Conservation (phyloP, 2,329 filamentous ascomycete genomes). For the Dothistroma pini region DNA sequence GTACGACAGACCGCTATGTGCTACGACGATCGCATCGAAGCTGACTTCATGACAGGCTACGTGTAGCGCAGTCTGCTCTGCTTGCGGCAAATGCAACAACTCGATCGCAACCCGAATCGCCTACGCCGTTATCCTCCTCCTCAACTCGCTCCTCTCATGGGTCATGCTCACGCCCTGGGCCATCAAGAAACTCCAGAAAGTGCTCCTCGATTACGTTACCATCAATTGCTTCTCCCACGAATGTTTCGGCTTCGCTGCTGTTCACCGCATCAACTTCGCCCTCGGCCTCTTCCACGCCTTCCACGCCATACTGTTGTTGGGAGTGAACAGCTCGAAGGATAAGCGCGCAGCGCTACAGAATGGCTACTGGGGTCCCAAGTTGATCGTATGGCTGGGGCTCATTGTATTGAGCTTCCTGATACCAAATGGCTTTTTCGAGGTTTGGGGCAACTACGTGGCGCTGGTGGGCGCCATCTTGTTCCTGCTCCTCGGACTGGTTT, state of each 20-base stretch:
- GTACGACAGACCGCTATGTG: constrained; percentile 35
- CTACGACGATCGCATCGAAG: background rate
- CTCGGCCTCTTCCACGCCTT: constrained; percentile 91
- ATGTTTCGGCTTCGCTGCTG: constrained; percentile 93
- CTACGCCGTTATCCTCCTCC: constrained; percentile 74
- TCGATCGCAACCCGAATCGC: constrained; percentile 96
- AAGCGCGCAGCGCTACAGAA: constrained; percentile 87
- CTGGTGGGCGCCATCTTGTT: constrained; percentile 88
- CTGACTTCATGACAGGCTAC: constrained; percentile 50
- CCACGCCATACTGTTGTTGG: constrained; percentile 77
- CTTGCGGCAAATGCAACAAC: constrained; percentile 95
- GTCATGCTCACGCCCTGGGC: constrained; percentile 99
- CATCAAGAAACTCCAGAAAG: constrained; percentile 86
- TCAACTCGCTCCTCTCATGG: constrained; percentile 98
- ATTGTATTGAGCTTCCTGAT: constrained; percentile 94
- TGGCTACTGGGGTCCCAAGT: constrained; percentile 98
- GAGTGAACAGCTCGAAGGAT: constrained; percentile 82
- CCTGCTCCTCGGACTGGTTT: constrained; percentile 83
- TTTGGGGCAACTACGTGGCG: constrained; percentile 93
- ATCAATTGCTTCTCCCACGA: constrained; percentile 81
- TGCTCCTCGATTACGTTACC: constrained; percentile 93
- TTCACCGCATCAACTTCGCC: constrained; percentile 96
- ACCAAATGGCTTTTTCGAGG: constrained; percentile 87
- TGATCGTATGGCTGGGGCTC: constrained; percentile 81
- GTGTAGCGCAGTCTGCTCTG: constrained; percentile 91